These are phyloP conservation scores for Quercus cerris DNA, from an alignment of 306 rosid genomes.

Conservation along the genomic window DNA sequence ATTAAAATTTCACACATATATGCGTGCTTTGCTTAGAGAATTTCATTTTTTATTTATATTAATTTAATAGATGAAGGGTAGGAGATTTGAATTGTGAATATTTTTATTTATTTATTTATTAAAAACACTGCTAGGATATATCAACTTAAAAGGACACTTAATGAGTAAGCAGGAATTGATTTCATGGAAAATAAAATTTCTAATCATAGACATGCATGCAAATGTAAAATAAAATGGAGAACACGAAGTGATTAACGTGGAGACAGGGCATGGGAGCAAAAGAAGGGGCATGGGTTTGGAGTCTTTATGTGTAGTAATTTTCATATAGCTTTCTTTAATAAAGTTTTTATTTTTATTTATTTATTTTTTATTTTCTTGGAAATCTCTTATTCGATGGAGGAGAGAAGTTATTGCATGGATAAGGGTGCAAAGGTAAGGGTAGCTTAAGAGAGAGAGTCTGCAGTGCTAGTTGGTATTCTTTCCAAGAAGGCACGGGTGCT, in stretches of 20 bases:
- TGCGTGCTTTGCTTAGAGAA: too few relatives aligned
- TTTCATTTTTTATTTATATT: too few relatives aligned
- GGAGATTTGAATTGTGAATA: too few relatives aligned
- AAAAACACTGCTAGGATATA: too few relatives aligned
- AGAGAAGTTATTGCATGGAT: constrained; percentile 17
- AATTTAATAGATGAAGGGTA: too few relatives aligned
- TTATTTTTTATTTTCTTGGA: constrained; percentile 54
- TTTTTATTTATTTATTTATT: too few relatives aligned
- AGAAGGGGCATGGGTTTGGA: constrained; percentile 26
- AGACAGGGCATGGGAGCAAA: constrained; percentile 35
- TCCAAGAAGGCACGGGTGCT: constrained; percentile 91
- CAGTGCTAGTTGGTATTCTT: constrained; percentile 19
- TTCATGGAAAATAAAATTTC: too few relatives aligned
- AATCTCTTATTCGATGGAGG: constrained; percentile 36
- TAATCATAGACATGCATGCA: not conserved
- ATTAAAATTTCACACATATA: too few relatives aligned
- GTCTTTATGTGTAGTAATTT: not conserved
- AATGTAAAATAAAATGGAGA: not conserved
- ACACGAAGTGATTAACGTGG: not conserved
- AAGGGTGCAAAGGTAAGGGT: constrained; percentile 16
- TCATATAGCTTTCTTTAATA: constrained; percentile 32
- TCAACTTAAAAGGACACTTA: too few relatives aligned
- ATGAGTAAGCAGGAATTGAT: too few relatives aligned
- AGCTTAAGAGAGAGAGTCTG: too few relatives aligned
- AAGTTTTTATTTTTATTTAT: constrained; percentile 9